phyloP scores from a whole-genome alignment of 139 green algal genomes.

The Chlamydomonas sp. region DNA sequence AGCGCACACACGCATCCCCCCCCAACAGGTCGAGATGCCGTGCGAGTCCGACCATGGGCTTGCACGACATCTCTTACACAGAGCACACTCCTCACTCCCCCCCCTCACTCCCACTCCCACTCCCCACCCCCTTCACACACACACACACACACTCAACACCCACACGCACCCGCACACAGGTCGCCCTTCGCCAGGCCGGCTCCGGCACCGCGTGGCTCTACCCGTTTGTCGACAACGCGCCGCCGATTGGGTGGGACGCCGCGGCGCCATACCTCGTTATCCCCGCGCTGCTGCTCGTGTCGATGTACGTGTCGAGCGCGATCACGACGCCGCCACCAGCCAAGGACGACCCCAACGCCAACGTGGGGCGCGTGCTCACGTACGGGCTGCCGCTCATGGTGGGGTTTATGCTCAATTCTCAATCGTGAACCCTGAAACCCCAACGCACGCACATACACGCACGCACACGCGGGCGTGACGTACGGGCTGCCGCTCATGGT shows the following conservation, averaged over 20 bases:
- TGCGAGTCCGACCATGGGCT: too few species aligned
- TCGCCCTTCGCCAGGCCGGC: conserved; percentile 28
- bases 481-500: too few species aligned
- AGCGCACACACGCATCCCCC: too few species aligned
- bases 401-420: too few species aligned
- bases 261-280: conserved; percentile 82
- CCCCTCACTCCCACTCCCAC: not conserved
- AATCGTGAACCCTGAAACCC: too few species aligned
- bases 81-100: too few species aligned
- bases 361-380: conserved; percentile 34
- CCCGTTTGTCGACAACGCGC: conserved; percentile 73
- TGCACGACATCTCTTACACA: too few species aligned
- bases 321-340: conserved; percentile 51
- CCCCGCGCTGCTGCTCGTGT: conserved; percentile 55
- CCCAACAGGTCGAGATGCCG: too few species aligned
- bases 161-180: not conserved
- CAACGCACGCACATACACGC: too few species aligned
- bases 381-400: conserved; percentile 71
- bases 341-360: conserved; percentile 60
- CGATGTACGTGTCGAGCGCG: conserved; percentile 25
- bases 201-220: conserved; percentile 69
- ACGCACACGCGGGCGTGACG: too few species aligned
- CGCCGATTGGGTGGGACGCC: conserved; percentile 88
- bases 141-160: not conserved
- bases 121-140: not conserved